Conservation (phyloP, 2,329 filamentous ascomycete species). For the Fonsecaea multimorphosa region DNA sequence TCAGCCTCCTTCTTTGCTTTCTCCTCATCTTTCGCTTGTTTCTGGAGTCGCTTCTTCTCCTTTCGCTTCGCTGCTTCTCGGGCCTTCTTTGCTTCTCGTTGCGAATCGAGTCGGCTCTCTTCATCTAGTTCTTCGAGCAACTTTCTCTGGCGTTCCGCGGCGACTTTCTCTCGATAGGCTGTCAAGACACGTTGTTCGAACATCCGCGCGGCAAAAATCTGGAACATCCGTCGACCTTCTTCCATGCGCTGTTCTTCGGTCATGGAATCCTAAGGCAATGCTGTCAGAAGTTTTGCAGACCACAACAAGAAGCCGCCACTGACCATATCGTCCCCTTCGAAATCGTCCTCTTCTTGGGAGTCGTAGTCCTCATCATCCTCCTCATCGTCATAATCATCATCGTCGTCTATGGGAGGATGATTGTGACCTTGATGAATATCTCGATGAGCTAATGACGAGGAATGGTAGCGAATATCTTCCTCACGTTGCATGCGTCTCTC, state of each 20-base stretch:
- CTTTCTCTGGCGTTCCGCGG: conserved; percentile 86
- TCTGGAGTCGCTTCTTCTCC: conserved; percentile 88
- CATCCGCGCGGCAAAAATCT: conserved; percentile 98
- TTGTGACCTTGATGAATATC: conserved; percentile 72
- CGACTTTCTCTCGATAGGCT: conserved; percentile 97
- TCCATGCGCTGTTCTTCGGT: conserved; percentile 99
- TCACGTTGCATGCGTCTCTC: conserved; percentile 97
- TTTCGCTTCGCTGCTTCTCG: conserved; percentile 95
- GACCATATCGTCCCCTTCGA: conserved; percentile 71
- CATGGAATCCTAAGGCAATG: conserved; percentile 77
- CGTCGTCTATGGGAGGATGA: conserved; percentile 75
- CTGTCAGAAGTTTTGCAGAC: conserved; percentile 47
- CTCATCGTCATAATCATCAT: conserved; percentile 76
- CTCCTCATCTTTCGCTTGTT: conserved; percentile 87
- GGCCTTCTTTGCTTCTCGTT: conserved; percentile 89
- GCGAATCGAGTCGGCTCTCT: conserved; percentile 75
- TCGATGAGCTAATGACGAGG: conserved; percentile 64
- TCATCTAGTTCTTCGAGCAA: conserved; percentile 90
- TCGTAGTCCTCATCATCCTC: conserved; percentile 74
- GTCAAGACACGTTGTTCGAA: conserved; percentile 96
- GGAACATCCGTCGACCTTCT: conserved; percentile 97
- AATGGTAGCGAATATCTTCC: conserved; percentile 78
- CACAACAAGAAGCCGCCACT: conserved; percentile 37
- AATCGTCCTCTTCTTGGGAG: conserved; percentile 68
- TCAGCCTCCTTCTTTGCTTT: conserved; percentile 86